Percentiles rank a stretch among this genome's conserved stretches.
These are phyloP conservation scores for Pseudopediastrum boryanum DNA, from an alignment of 139 green algal species.

Conservation along the genomic window DNA sequence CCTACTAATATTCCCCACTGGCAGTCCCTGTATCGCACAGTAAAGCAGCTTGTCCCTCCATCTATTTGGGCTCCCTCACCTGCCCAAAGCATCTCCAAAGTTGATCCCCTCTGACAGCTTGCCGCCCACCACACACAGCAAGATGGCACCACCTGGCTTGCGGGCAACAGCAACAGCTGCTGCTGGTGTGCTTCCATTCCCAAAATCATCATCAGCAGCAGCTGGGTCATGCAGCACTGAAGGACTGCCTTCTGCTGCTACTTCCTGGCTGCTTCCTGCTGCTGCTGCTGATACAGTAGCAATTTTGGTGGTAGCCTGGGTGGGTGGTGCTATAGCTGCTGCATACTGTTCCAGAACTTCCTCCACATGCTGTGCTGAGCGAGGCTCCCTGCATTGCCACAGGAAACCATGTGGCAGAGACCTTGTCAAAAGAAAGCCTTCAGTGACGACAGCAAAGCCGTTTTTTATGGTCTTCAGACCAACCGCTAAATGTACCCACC, in stretches of 20 bases:
- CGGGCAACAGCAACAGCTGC: neutral
- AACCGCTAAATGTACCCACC: too few species aligned
- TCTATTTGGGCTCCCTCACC: conserved; percentile 58
- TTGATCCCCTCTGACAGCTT: conserved; percentile 99
- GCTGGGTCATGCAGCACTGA: too few species aligned
- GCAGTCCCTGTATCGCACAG: too few species aligned
- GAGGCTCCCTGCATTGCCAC: conserved; percentile 19
- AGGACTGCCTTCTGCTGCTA: neutral
- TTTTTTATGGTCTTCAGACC: too few species aligned
- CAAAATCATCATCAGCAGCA: too few species aligned
- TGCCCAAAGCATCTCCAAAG: conserved; percentile 94
- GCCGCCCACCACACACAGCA: conserved; percentile 94
- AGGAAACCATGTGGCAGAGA: too few species aligned
- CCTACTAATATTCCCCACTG: too few species aligned
- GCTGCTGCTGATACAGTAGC: conserved; percentile 13
- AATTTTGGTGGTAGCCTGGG: neutral
- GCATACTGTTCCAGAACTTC: conserved; percentile 20
- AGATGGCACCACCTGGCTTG: conserved; percentile 67
- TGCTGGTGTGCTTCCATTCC: conserved; percentile 21
- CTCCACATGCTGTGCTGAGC: conserved; percentile 18
- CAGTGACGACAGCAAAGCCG: too few species aligned
- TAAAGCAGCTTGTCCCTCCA: too few species aligned
- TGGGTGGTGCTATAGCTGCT: conserved; percentile 4
- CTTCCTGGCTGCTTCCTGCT: conserved; percentile 9
- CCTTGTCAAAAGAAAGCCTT: too few species aligned